These are phyloP conservation scores for Linaria vulgaris DNA, from an alignment of 257 asterid genomes.

Conservation along the genomic window DNA sequence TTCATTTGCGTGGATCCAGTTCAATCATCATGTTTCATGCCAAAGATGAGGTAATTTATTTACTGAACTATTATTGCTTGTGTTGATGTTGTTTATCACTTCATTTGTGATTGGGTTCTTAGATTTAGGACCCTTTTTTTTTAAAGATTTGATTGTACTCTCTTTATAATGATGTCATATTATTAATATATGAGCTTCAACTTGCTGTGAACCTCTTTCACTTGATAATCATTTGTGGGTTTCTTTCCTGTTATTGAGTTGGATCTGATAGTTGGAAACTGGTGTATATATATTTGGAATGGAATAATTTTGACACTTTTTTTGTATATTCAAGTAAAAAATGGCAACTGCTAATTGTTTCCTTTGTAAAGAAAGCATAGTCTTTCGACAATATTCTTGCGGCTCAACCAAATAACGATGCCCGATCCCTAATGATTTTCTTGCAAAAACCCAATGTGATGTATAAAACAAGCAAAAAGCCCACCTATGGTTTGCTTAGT, in stretches of 20 bases:
- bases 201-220: neutral
- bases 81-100: conserved; percentile 7
- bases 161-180: neutral
- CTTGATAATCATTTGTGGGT: conserved; percentile 15
- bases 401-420: conserved; percentile 11
- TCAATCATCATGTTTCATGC: conserved; percentile 44
- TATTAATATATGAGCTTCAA: neutral
- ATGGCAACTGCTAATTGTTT: conserved; percentile 17
- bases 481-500: neutral
- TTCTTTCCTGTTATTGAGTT: conserved; percentile 20
- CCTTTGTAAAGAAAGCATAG: neutral
- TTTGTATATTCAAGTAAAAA: neutral
- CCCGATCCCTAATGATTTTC: neutral
- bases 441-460: conserved; percentile 1
- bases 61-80: conserved; percentile 19
- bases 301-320: conserved; percentile 5
- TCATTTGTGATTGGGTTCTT: conserved; percentile 4
- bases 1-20: conserved; percentile 50
- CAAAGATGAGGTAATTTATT: conserved; percentile 54
- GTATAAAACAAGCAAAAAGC: too few relatives aligned
- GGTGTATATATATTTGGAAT: conserved; percentile 10
- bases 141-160: conserved; percentile 11
- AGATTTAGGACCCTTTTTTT: conserved; percentile 10
- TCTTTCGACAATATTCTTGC: neutral
- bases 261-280: conserved; percentile 19